Base-by-base conservation (phyloP, 148 eudicot species). In the Camellia lanceoleosa region DNA sequence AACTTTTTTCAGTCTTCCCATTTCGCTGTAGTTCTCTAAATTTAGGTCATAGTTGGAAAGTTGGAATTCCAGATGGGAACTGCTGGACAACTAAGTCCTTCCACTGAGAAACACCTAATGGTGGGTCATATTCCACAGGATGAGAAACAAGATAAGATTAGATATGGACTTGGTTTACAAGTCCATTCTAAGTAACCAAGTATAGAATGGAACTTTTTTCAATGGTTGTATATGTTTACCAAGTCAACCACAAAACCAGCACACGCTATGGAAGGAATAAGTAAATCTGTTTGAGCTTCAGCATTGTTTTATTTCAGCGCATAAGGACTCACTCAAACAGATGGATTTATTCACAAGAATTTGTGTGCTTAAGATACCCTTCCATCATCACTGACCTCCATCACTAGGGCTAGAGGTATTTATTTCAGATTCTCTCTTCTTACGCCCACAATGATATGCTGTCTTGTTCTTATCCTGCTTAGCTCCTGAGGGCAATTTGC, bases 311-410 rank as follows among this genome's bases (percentile, higher is more conserved):
- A 30, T 30, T 30, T 65, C 8, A 56, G n/a, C 65, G 8, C 51
- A 59, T 38, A 49, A n/a, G 38, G 52, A 61, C 61, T 52, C n/a
- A 59, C 77, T 74, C 3, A 41, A 6, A 56, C 20, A 38, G 20
- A 74, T 16, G 23, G 60, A 77, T 19, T 15, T n/a, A 65, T 18
- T 56, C 64, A 19, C 9, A 52, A 41, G 10, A 73, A 30, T 73
- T 23, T 71, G n/a, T 18, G 7, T 56, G 12, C 5, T 59, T 59
- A 55, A 9, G 13, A 30, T 52, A 11, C 23, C 63, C 49, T 44
- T 56, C 74, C 5, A 43, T 68, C 23, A 51, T 80, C 62, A 71
- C 87, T 83, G 80, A 90, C 96, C 95, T 60, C 82, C 82, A 78
- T 74, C 84, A 83, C 84, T 74, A 49, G 84, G 81, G 9, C 68